These are phyloP conservation scores for Blumeria graminis DNA, from an alignment of 2,329 filamentous ascomycete species.

Conservation along the genomic window DNA sequence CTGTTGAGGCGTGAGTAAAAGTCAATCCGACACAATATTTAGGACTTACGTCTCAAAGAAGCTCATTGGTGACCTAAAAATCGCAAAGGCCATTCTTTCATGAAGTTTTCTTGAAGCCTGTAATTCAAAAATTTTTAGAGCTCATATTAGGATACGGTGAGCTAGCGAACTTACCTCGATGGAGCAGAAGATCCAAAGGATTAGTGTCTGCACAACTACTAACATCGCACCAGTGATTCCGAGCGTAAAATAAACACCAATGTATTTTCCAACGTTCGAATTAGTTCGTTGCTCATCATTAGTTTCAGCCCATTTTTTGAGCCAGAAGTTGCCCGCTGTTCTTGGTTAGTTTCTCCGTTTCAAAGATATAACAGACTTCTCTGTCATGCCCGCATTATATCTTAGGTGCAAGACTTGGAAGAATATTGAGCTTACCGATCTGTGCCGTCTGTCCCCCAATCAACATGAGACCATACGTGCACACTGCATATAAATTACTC, in stretches of 20 bases:
- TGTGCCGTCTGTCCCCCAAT: constrained; percentile 59
- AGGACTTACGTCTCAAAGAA: constrained; percentile 61
- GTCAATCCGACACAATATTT: not conserved
- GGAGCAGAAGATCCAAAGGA: constrained; percentile 98
- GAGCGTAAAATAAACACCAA: constrained; percentile 88
- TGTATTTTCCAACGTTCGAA: constrained; percentile 60
- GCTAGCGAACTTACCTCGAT: constrained; percentile 44
- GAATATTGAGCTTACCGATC: constrained; percentile 32
- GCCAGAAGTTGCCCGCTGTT: constrained; percentile 61
- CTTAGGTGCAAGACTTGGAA: not conserved
- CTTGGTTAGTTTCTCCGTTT: constrained; percentile 4
- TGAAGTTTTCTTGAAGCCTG: constrained; percentile 86
- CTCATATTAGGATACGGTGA: not conserved
- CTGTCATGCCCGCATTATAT: no score
- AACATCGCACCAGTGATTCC: constrained; percentile 67
- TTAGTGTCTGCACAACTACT: constrained; percentile 76
- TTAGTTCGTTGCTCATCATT: constrained; percentile 50
- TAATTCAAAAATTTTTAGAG: not conserved
- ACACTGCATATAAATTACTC: constrained; percentile 68
- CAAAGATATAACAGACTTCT: no score
- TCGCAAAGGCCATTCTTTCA: constrained; percentile 89
- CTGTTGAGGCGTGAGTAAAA: constrained; percentile 4
- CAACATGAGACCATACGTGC: constrained; percentile 53
- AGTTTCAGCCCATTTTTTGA: constrained; percentile 72
- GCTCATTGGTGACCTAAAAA: constrained; percentile 93